These are phyloP conservation scores for Aegilops umbellulata DNA, from an alignment of 176 grass and related monocot genomes.

Conservation along the genomic window DNA sequence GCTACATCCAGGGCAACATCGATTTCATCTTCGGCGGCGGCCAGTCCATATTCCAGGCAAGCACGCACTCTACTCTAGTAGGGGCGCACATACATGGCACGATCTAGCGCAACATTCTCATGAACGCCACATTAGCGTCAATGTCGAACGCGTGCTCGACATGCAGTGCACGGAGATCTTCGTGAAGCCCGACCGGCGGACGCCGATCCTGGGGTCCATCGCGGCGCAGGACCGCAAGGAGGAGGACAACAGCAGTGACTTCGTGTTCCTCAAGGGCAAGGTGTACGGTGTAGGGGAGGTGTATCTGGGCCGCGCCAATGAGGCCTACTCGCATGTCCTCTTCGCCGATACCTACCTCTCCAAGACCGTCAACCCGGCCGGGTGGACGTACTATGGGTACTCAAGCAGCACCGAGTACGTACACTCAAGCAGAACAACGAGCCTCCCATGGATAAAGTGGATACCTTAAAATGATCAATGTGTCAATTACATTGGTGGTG, in stretches of 20 bases:
- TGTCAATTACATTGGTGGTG: no score
- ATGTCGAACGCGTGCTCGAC: not conserved
- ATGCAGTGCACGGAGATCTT: conserved; percentile 82
- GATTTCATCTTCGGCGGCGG: conserved; percentile 91
- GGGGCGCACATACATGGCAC: not conserved
- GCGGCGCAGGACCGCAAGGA: conserved; percentile 47
- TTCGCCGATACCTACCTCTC: conserved; percentile 75
- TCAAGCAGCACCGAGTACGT: conserved; percentile 49
- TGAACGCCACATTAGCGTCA: not conserved
- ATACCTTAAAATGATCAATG: not conserved
- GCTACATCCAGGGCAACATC: conserved; percentile 94
- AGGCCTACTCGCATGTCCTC: conserved; percentile 48
- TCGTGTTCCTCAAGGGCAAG: conserved; percentile 90
- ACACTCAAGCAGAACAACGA: not conserved
- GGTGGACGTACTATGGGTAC: conserved; percentile 63
- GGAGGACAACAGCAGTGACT: conserved; percentile 50
- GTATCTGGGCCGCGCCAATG: conserved; percentile 59
- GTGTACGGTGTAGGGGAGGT: conserved; percentile 80
- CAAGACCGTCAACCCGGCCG: conserved; percentile 49
- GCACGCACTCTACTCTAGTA: not conserved
- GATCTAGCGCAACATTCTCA: not conserved
- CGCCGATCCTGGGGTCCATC: conserved; percentile 66
- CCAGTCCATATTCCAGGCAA: conserved; percentile 90
- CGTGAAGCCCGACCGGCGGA: conserved; percentile 65
- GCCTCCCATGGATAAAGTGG: not conserved